Evolutionary conservation across 140 eudicot species (phyloP), one percentile per base, ranked within the genome.

Genomic region (Ambrosia hybrid): DNA sequence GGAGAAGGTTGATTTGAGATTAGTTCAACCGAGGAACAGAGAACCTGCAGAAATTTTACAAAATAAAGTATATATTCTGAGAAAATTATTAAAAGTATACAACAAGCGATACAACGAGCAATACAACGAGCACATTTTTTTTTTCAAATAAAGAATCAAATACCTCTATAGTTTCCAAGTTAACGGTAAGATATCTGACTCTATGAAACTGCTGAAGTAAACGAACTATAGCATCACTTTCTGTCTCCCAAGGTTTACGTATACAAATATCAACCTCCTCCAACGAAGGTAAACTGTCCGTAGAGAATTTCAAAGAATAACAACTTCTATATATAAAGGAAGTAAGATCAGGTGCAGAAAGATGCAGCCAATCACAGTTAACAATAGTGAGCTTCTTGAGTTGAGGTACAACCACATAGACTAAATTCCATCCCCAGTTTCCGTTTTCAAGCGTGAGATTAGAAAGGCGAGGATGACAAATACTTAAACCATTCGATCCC

Each of bases 91-190:
- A 9, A 5, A 51, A 1, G 48, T 43, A 43, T n/a, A 7, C 21
- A 2, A 14, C 16, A 4, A 21, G 9, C 6, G 39, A n/a, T n/a
- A n/a, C n/a, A n/a, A n/a, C n/a, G n/a, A n/a, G n/a, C n/a, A 21
- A 39, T 39, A 39, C 6, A 41, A 6, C 46, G 8, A 41, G 9
- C 46, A 6, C 46, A 41, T 41, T 7, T 41, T 9, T 7, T 41
- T 9, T 41, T 41, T 41, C 9, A 3, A 21, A 56, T 9, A 73
- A 61, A 60, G 52, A 13, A 71, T 13, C 16, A 55, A 48, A 68
- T 76, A 76, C 80, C 80, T 68, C 63, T 4, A 68, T 11, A 60
- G 52, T 36, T 37, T 68, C 80, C 69, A 59, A 14, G 69, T 76
- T 68, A 59, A 76, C 48, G 4, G 64, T 68, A 57, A 76, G 70